These are phyloP conservation scores for Globisporangium cylindrosporum DNA, from an alignment of 352 stramenopile species.

Conservation along the genomic window DNA sequence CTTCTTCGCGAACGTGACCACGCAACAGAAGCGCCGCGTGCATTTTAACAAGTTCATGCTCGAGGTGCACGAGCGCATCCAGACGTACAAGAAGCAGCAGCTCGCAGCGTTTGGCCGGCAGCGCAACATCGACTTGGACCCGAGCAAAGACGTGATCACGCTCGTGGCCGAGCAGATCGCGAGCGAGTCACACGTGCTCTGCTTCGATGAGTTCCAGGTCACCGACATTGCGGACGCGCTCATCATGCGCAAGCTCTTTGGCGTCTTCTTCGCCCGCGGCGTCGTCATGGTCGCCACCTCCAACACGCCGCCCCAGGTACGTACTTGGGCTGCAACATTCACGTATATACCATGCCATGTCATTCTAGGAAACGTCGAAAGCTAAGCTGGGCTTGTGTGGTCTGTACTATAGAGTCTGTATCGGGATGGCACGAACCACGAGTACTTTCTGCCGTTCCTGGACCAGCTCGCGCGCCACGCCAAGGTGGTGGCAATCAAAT, in stretches of 20 bases:
- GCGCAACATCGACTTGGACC: constrained; percentile 83
- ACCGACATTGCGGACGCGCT: constrained; percentile 97
- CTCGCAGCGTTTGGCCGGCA: constrained; percentile 73
- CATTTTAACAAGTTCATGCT: constrained; percentile 99
- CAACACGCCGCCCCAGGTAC: constrained; percentile 83
- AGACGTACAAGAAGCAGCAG: constrained; percentile 88
- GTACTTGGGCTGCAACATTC: background rate
- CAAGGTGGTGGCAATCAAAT: constrained; percentile 65
- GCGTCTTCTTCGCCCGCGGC: constrained; percentile 84
- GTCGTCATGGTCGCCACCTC: constrained; percentile 95
- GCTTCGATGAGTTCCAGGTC: constrained; percentile 99
- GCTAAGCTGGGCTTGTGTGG: background rate
- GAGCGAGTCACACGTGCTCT: constrained; percentile 89
- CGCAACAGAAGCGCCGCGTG: constrained; percentile 84
- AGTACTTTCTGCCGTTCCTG: constrained; percentile 97
- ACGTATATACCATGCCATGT: background rate
- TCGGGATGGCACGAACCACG: constrained; percentile 92
- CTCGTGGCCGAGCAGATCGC: constrained; percentile 87
- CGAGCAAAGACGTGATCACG: constrained; percentile 64
- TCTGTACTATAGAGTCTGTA: constrained; percentile 85
- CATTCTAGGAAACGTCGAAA: background rate
- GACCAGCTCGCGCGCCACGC: constrained; percentile 92
- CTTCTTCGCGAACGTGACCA: constrained; percentile 77
- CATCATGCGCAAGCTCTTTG: constrained; percentile 95
- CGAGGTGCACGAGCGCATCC: constrained; percentile 92